Conservation (phyloP, 1,284 basidiomycete genomes). For the Ceratorhiza oryzae-sativae region DNA sequence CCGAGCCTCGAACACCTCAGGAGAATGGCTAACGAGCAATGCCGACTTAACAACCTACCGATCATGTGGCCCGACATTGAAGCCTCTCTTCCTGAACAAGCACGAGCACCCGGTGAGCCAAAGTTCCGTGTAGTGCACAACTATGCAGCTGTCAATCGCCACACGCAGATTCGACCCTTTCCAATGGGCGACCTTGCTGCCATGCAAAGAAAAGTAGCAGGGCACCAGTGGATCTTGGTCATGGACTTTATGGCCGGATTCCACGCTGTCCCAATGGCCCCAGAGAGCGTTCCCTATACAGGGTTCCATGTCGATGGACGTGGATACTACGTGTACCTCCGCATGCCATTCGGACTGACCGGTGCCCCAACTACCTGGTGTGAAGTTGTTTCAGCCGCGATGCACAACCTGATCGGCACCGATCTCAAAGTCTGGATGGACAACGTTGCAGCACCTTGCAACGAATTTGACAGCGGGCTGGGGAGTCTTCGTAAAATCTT, state of each 20-base stretch:
- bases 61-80: slow-evolving; percentile 15
- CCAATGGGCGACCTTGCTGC: slow-evolving; percentile 30
- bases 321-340: slow-evolving; percentile 40
- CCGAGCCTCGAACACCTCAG: slow-evolving; percentile 34
- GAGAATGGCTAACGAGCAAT: slow-evolving; percentile 32
- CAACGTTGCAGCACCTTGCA: slow-evolving; percentile 19
- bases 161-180: slow-evolving; percentile 41
- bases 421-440: slow-evolving; percentile 41
- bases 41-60: neutral
- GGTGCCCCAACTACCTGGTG: slow-evolving; percentile 40
- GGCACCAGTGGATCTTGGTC: slow-evolving; percentile 35
- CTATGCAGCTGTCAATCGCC: slow-evolving; percentile 43
- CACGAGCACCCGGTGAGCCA: neutral
- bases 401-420: slow-evolving; percentile 38
- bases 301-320: slow-evolving; percentile 41
- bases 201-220: slow-evolving; percentile 37
- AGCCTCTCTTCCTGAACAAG: neutral
- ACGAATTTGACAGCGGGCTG: slow-evolving; percentile 31
- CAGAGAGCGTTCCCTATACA: slow-evolving; percentile 33
- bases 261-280: slow-evolving; percentile 34
- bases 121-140: slow-evolving; percentile 45
- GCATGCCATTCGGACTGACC: slow-evolving; percentile 42
- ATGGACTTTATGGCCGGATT: slow-evolving; percentile 41
- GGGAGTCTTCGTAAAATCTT: slow-evolving; percentile 15
- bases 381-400: slow-evolving; percentile 25